Conservation (phyloP, 2,329 filamentous ascomycete species). For the Neofusicoccum laricinum region DNA sequence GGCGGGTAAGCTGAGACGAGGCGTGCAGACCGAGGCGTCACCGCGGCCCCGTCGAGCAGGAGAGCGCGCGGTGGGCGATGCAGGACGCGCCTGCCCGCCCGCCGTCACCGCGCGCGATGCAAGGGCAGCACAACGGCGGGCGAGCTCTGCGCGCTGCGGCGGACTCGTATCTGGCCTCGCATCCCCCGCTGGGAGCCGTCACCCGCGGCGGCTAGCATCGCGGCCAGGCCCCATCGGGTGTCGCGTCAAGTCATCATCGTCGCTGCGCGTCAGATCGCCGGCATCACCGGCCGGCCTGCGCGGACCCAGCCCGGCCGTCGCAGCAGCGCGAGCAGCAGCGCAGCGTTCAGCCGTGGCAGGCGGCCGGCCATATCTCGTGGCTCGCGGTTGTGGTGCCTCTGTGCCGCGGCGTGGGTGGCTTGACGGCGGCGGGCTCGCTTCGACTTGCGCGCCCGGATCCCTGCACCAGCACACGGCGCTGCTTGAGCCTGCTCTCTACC, state of each 20-base stretch:
- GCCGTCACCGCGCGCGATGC: too few species aligned
- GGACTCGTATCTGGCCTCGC: too few species aligned
- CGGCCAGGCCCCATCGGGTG: neutral
- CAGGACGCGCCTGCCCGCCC: too few species aligned
- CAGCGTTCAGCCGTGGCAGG: neutral
- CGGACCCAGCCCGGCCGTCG: neutral
- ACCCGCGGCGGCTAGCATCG: neutral
- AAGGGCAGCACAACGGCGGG: too few species aligned
- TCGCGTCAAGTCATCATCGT: neutral
- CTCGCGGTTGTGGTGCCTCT: too few species aligned
- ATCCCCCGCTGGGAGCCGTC: neutral
- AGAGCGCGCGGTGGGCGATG: too few species aligned
- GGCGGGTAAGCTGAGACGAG: slow-evolving; percentile 1
- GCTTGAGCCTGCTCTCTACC: neutral
- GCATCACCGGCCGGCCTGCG: neutral
- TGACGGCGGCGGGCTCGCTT: neutral
- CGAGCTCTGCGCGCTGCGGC: too few species aligned
- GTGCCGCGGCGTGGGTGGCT: neutral
- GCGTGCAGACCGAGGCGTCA: neutral
- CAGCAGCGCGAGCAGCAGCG: neutral
- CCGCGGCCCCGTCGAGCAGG: too few species aligned
- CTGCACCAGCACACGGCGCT: neutral
- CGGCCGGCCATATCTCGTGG: neutral
- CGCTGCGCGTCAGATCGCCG: neutral
- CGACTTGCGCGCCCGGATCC: slow-evolving; percentile 1